phyloP scores from a whole-genome alignment of 75 land plant species.

The Sequoiadendron giganteum region DNA sequence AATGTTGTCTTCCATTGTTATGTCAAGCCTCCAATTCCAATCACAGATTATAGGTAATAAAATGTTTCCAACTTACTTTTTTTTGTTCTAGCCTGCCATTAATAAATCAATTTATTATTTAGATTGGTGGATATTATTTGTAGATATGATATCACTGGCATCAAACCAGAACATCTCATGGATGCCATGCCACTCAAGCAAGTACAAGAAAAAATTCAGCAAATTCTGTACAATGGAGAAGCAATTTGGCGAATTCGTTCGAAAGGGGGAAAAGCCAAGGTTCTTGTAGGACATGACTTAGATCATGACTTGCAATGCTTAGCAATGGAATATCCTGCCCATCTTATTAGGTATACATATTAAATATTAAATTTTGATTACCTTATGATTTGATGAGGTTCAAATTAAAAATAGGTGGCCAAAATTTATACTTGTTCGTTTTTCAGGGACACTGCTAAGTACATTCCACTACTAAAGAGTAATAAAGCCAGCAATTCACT shows the following conservation, averaged over 20 bases:
- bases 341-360: conserved; percentile 51
- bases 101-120: background rate
- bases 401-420: too few relatives aligned
- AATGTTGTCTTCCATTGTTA: too few relatives aligned
- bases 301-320: conserved; percentile 21
- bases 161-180: conserved; percentile 47
- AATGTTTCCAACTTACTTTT: background rate
- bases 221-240: conserved; percentile 56
- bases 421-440: background rate
- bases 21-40: too few relatives aligned
- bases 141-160: conserved; percentile 21
- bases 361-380: background rate
- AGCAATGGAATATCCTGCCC: conserved; percentile 53
- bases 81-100: background rate
- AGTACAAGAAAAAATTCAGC: conserved; percentile 14
- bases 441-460: conserved; percentile 82
- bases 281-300: conserved; percentile 77
- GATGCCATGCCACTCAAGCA: conserved; percentile 64
- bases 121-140: background rate
- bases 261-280: conserved; percentile 35
- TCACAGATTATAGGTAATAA: conserved; percentile 50
- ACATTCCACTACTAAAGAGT: conserved; percentile 83
- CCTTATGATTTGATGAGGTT: background rate
- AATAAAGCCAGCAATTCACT: conserved; percentile 87
- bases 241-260: conserved; percentile 20